Percentiles rank a stretch among this genome's conserved stretches.
phyloP scores from a whole-genome alignment of 208 protist genomes.

The Leishmania arabica region DNA sequence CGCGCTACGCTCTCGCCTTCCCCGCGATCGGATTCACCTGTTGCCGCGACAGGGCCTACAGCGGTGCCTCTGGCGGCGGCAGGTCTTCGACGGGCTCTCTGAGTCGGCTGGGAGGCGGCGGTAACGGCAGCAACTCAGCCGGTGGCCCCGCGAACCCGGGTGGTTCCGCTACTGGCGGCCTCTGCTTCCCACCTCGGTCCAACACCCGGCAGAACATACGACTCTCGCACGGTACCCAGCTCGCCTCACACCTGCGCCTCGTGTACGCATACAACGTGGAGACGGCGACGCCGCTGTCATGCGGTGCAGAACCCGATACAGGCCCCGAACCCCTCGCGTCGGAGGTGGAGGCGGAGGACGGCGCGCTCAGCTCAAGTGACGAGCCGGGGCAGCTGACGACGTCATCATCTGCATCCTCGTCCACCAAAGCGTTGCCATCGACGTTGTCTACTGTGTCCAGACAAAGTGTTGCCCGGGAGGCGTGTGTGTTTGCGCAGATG shows the following conservation, averaged over 20 bases:
- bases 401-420: neutral
- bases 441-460: neutral
- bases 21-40: slow-evolving; percentile 77
- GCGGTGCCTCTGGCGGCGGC: neutral
- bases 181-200: slow-evolving; percentile 69
- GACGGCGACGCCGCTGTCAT: neutral
- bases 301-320: neutral
- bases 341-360: neutral
- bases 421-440: neutral
- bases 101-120: slow-evolving; percentile 8
- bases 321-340: neutral
- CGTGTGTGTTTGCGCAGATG: slow-evolving; percentile 31
- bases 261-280: slow-evolving; percentile 48
- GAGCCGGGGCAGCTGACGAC: neutral
- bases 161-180: slow-evolving; percentile 9
- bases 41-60: slow-evolving; percentile 37
- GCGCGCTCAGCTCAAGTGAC: neutral
- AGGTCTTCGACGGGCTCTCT: neutral
- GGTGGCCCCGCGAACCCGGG: neutral
- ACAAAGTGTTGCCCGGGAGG: slow-evolving; percentile 2
- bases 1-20: slow-evolving; percentile 87
- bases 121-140: slow-evolving; percentile 4
- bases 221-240: slow-evolving; percentile 51
- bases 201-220: slow-evolving; percentile 74
- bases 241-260: slow-evolving; percentile 61